Conservation (phyloP, 139 green algal species). For the Raphidocelis subcapitata region DNA sequence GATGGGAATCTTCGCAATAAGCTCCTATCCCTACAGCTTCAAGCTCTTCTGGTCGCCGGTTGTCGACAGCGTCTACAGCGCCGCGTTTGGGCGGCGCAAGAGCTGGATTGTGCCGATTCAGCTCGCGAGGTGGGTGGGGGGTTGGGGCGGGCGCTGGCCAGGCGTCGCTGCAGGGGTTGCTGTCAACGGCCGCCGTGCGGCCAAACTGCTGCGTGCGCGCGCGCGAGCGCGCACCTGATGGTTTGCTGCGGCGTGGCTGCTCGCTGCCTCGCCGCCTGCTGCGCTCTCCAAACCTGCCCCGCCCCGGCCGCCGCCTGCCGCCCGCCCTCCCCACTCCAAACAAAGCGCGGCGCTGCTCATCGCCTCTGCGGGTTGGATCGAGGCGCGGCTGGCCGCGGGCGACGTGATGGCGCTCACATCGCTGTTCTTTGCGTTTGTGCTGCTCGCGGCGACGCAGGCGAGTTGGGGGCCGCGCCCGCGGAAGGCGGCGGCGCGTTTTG, state of each 20-base stretch:
- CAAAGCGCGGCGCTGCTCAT: constrained; percentile 43
- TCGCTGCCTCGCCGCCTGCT: too few species aligned
- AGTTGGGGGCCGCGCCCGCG: neutral
- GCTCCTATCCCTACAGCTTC: constrained; percentile 88
- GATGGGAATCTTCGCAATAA: constrained; percentile 86
- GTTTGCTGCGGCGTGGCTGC: neutral
- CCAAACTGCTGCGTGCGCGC: neutral
- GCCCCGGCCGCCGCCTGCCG: too few species aligned
- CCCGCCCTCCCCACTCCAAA: too few species aligned
- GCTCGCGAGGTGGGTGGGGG: constrained; percentile 36
- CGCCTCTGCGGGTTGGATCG: constrained; percentile 15
- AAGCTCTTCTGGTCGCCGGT: constrained; percentile 94
- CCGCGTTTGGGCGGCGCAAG: constrained; percentile 69
- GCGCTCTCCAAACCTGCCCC: too few species aligned
- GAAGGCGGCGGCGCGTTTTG: neutral
- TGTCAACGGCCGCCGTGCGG: constrained; percentile 15
- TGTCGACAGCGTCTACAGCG: constrained; percentile 79
- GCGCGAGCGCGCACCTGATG: too few species aligned
- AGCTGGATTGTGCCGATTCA: constrained; percentile 87
- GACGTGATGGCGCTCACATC: constrained; percentile 68
- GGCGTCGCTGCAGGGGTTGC: constrained; percentile 5
- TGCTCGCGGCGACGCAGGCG: constrained; percentile 89
- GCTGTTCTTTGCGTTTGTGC: constrained; percentile 86
- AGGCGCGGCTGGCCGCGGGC: constrained; percentile 42
- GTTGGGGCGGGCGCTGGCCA: neutral